Evolutionary conservation across 2,329 filamentous ascomycete species (phyloP).

Genomic region (Clarireedia monteithiana): DNA sequence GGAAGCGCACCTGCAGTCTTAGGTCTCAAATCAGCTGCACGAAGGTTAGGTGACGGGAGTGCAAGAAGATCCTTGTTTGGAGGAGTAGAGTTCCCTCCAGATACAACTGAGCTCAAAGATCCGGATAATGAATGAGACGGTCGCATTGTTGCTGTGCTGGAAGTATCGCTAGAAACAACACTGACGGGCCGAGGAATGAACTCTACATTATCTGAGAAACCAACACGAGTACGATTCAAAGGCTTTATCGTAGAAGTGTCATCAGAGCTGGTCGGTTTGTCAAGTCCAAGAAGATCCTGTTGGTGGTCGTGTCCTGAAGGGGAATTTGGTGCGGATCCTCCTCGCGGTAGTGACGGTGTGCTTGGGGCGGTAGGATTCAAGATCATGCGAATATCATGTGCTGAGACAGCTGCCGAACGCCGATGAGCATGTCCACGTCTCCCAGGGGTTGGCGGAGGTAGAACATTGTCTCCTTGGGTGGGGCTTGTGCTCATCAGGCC

Average conservation of each 20-base stretch:
- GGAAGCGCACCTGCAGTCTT: constrained; percentile 66
- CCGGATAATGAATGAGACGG: constrained; percentile 61
- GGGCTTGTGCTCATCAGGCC: constrained; percentile 61
- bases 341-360: constrained; percentile 12
- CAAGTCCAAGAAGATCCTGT: neutral
- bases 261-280: neutral
- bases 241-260: constrained; percentile 13
- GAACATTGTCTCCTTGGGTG: constrained; percentile 53
- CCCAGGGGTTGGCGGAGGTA: constrained; percentile 42
- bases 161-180: constrained; percentile 75
- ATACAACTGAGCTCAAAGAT: constrained; percentile 71
- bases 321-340: constrained; percentile 33
- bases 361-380: constrained; percentile 38
- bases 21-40: constrained; percentile 46
- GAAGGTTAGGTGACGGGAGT: constrained; percentile 31
- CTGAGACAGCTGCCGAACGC: constrained; percentile 68
- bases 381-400: constrained; percentile 68
- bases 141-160: constrained; percentile 61
- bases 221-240: constrained; percentile 56
- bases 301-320: constrained; percentile 30
- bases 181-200: constrained; percentile 79
- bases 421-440: constrained; percentile 71
- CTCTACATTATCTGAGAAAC: constrained; percentile 77
- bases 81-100: constrained; percentile 41
- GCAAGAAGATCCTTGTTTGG: constrained; percentile 31